These are phyloP conservation scores for Termitomyces sp. DNA, from an alignment of 768 basidiomycete species.

Conservation along the genomic window DNA sequence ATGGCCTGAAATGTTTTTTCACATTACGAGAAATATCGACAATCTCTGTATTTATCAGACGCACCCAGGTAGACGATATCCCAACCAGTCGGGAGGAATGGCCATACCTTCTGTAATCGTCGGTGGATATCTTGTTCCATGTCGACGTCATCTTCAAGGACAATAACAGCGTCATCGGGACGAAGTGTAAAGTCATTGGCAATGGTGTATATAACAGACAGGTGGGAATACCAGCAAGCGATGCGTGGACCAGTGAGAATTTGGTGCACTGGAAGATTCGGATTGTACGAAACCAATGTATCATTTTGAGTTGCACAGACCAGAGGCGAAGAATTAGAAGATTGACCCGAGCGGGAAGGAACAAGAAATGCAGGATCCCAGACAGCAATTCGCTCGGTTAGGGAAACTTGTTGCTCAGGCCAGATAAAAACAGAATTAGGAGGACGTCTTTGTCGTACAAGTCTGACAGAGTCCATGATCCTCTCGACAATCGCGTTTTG, in stretches of 20 bases:
- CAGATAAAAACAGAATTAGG: slow-evolving; percentile 8
- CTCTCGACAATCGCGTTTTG: slow-evolving; percentile 30
- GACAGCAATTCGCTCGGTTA: slow-evolving; percentile 17
- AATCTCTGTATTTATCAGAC: neutral
- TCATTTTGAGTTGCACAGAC: slow-evolving; percentile 25
- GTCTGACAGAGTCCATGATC: slow-evolving; percentile 39
- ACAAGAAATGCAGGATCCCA: slow-evolving; percentile 19
- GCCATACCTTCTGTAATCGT: slow-evolving; percentile 43
- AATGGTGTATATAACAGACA: slow-evolving; percentile 46
- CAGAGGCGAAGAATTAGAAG: slow-evolving; percentile 8
- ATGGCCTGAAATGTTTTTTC: slow-evolving; percentile 45
- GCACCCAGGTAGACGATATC: slow-evolving; percentile 60
- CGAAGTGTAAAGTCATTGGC: slow-evolving; percentile 18
- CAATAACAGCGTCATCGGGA: slow-evolving; percentile 33
- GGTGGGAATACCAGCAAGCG: slow-evolving; percentile 72
- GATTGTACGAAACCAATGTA: slow-evolving; percentile 27
- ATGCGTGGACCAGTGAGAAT: slow-evolving; percentile 55
- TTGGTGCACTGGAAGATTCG: slow-evolving; percentile 37
- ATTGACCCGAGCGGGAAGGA: slow-evolving; percentile 1
- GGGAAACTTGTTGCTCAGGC: slow-evolving; percentile 21
- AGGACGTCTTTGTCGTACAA: slow-evolving; percentile 19
- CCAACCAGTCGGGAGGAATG: slow-evolving; percentile 53
- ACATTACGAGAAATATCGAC: too few species aligned
- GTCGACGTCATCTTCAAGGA: slow-evolving; percentile 80
- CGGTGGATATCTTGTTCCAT: slow-evolving; percentile 59